These are phyloP conservation scores for Leccinum angustisporum DNA, from an alignment of 1,284 basidiomycete species.

Conservation along the genomic window DNA sequence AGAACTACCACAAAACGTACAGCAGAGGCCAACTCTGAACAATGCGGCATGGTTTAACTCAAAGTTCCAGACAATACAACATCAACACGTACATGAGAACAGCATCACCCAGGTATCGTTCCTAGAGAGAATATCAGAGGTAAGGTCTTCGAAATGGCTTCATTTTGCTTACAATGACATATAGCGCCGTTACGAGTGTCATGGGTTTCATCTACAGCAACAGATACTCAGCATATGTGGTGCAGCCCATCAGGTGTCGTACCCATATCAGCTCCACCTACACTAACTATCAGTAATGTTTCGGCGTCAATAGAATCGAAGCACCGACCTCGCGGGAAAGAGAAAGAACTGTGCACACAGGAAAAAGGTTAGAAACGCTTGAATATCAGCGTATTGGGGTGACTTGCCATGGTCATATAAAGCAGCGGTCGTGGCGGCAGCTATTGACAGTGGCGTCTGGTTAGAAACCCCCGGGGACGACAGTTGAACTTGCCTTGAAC, in stretches of 20 bases:
- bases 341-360: constrained; percentile 18
- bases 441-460: constrained; percentile 16
- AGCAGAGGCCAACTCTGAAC: constrained; percentile 20
- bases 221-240: neutral
- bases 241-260: constrained; percentile 2
- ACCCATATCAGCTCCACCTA: constrained; percentile 36
- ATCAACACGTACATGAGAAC: constrained; percentile 29
- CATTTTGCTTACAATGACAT: constrained; percentile 23
- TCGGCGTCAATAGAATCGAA: neutral
- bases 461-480: neutral
- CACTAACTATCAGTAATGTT: constrained; percentile 3
- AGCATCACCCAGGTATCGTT: constrained; percentile 33
- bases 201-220: constrained; percentile 24
- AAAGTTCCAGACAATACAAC: neutral
- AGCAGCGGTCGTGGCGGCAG: constrained; percentile 31
- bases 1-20: constrained; percentile 14
- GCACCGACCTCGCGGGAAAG: constrained; percentile 29
- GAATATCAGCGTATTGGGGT: neutral
- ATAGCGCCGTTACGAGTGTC: constrained; percentile 29
- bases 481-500: constrained; percentile 22
- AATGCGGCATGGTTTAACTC: neutral
- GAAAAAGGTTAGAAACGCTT: neutral
- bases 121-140: constrained; percentile 19
- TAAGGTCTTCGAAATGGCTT: neutral
- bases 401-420: constrained; percentile 32